Evolutionary conservation across 768 basidiomycete genomes (phyloP), one percentile per base, ranked within the genome.

Genomic region (Lactarius hatsudake): DNA sequence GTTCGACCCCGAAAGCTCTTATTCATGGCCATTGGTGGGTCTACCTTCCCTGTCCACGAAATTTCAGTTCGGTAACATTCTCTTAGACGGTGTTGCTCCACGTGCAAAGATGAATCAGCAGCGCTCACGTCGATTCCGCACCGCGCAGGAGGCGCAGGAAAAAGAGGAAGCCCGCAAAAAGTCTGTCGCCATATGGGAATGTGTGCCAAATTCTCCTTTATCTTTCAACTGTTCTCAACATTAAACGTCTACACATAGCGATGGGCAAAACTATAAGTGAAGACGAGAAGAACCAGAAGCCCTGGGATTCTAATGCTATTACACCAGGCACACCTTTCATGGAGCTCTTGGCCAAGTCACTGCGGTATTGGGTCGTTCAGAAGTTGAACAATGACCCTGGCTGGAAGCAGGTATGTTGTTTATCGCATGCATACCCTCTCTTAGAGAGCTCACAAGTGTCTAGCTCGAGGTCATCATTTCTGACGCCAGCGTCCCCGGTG

Each of bases 21-120:
- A 58, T 95, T 98, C 81, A 98, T 99, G 94, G 97, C 97, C 59
- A 96, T 99, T 73, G 96, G 96, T 94, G 62, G 67, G 86, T 78
- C 17, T 53, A 56, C 51, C 34, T n/a, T 63, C 23, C 32, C 51
- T 61, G 66, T n/a, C 15, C 65, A 63, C 56, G 70, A n/a, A 40
- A 45, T 59, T 58, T 40, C 43, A 30, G 4, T 38, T 34, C 61
- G 40, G 59, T n/a, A 43, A 32, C 59, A 40, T 5, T 63, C 53
- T 34, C 8, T 34, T 64, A 96, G 96, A 98, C 74, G 96, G 96
- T 67, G 96, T 98, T 26, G 96, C 96, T 12, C 96, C 96, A 38
- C 88, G 96, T 73, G 97, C 97, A 48, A 99, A 99, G 80, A 99
- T 99, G 97, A 99, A 99, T 75, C 97, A 99, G 74, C 97, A 99